These are phyloP conservation scores for Leucosporidium creatinivorum DNA, from an alignment of 768 basidiomycete species.

Conservation along the genomic window DNA sequence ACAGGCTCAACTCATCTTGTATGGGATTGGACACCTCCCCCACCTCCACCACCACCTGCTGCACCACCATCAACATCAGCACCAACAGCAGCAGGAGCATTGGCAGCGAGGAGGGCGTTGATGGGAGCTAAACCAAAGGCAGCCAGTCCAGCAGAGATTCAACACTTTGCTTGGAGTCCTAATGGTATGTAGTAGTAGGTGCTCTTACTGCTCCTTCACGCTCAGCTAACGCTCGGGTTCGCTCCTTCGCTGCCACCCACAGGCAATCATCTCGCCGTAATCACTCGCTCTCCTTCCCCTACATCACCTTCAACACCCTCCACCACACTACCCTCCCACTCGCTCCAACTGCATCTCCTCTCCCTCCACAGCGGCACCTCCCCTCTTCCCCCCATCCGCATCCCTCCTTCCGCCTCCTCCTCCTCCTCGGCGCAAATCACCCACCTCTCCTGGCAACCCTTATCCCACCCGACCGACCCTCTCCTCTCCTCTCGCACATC, in stretches of 20 bases:
- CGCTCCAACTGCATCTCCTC: slow-evolving; percentile 17
- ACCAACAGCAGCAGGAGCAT: no score
- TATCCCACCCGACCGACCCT: neutral
- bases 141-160: no score
- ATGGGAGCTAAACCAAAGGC: no score
- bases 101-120: no score
- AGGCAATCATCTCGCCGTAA: no score
- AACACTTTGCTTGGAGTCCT: no score
- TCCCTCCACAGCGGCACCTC: slow-evolving; percentile 19
- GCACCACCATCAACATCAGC: neutral
- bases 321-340: neutral
- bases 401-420: neutral
- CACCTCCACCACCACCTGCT: neutral
- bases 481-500: slow-evolving; percentile 10
- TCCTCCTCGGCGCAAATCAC: neutral
- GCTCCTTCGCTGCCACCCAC: no score
- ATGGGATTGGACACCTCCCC: slow-evolving; percentile 3
- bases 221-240: no score
- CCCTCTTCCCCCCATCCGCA: neutral
- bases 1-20: neutral
- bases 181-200: no score
- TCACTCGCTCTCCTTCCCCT: no score
- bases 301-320: no score
- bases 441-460: slow-evolving; percentile 19
- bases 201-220: no score